Evolutionary conservation across 257 asterid species (phyloP), one percentile per base, ranked within the genome.

Genomic region (Primulina huaijiensis): DNA sequence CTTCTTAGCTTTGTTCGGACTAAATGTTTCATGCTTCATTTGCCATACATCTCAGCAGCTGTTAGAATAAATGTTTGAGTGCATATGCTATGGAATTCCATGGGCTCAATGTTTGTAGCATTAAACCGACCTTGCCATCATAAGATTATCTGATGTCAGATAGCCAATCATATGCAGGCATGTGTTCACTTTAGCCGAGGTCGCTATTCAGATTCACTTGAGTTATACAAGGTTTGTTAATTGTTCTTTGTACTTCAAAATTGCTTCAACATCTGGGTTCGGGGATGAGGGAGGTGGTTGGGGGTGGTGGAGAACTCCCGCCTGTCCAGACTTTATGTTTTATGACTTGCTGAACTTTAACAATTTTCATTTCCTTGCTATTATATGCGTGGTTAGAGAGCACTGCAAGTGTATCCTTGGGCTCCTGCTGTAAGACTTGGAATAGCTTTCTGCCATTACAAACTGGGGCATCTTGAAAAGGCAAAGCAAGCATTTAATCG

Each of bases 371-470:
- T 60, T 69, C 68, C 74, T 61, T 78, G 65, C 52, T 20, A 67
- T 53, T 65, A 6, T 69, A 27, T 80, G 60, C 57, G 61, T 79
- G 73, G 72, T 61, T 65, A 93, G 99, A 84, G 90, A 76, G 99
- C 97, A 55, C 72, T 94, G 84, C 91, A 78, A 86, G 92, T 84
- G 72, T 86, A 84, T 86, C 97, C 99, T 58, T 82, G 75, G 77
- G 89, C 95, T 78, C 95, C 99, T 37, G 86, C 89, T 66, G 93
- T 91, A 74, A 89, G 99, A 81, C 88, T 94, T 64, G 99, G 99
- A 74, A 83, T 94, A 70, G 97, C 96, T 70, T 95, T 94, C 67
- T 94, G 99, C 80, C 88, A 92, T 63, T 89, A 94, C 82, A 88
- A 88, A 75, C 80, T 89, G 83, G 96, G 99, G 65, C 97, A 85